Evolutionary conservation across 331 rosid genomes (phyloP).

Genomic region (Prunus yedoensis): DNA sequence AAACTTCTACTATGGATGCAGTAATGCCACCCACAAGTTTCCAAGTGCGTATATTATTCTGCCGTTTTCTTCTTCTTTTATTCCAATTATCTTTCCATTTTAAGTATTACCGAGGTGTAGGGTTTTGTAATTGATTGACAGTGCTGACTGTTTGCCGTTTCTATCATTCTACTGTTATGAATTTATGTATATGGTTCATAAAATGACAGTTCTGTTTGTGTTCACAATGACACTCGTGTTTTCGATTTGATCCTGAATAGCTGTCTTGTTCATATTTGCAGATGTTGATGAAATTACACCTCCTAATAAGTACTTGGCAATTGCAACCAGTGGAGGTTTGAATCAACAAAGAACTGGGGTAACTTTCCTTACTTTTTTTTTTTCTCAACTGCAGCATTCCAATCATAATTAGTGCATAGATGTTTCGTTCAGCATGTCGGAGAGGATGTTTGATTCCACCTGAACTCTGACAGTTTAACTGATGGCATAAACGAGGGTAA

Average conservation of each 20-base stretch:
- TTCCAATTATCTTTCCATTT: not conserved
- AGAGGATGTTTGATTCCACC: conserved; percentile 1
- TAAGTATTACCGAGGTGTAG: not conserved
- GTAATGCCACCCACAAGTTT: conserved; percentile 78
- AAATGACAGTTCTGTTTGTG: not conserved
- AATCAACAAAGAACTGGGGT: conserved; percentile 99
- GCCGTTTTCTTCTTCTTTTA: conserved; percentile 12
- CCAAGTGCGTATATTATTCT: conserved; percentile 49
- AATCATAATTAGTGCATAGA: not conserved
- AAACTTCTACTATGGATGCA: conserved; percentile 68
- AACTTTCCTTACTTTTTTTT: conserved; percentile 18
- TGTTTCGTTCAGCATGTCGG: not conserved
- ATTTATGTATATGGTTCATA: not conserved
- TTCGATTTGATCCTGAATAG: conserved; percentile 5
- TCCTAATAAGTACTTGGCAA: conserved; percentile 68
- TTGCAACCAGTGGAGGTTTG: conserved; percentile 98
- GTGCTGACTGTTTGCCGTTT: not conserved
- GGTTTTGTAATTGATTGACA: conserved; percentile 2
- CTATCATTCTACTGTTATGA: not conserved
- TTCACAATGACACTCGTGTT: not conserved
- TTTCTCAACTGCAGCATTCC: conserved; percentile 12
- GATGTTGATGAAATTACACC: conserved; percentile 58
- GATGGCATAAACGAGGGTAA: not conserved
- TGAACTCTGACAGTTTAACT: not conserved
- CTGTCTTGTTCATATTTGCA: conserved; percentile 32